Base-by-base conservation (phyloP, 345 rosid genomes). In the Combretum micranthum region DNA sequence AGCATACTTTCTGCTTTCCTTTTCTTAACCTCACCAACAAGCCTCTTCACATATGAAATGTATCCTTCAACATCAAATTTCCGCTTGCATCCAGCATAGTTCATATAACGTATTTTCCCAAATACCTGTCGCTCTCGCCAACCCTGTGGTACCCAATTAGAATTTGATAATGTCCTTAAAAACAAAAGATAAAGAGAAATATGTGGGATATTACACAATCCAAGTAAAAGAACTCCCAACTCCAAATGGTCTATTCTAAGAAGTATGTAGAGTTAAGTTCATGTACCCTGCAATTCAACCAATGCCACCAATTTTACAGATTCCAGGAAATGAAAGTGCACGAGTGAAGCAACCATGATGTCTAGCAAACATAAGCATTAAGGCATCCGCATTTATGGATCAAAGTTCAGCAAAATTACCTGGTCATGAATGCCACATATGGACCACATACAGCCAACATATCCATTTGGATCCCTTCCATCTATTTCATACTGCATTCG, bases 401-500 rank as follows among this genome's bases (percentile, higher is more conserved):
- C 42, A 15, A 15, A 37, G 23, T 39, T 18, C 45, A 16, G 15
- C 47, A 42, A 20, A 32, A 57, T 64, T 61, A 88, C 98, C 96
- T 88, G 98, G 61, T 92, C 96, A 52, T 86, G 97, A 46, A 92
- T 83, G 0, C 98, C 97, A 5, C 98, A 88, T 60, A 92, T 86
- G 3, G 98, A 88, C 97, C 97, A 92, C 97, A 86, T 88, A 72
- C 98, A 92, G 63, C 97, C 98, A 63, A 84, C 97, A 50, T 92
- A 92, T 59, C 98, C 97, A 75, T 62, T 83, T 5, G 98, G 96
- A 78, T 92, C 98, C 75, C 98, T 85, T 57, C 97, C 99, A 47
- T 88, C 98, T 6, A 91, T 62, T 73, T 86, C 87, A 64, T 86
- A 92, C 97, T 92, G 85, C 83, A 79, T 53, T 4, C 16, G 25